Conservation (phyloP, 495 filamentous ascomycete genomes). For the Penicillium pulvis region DNA sequence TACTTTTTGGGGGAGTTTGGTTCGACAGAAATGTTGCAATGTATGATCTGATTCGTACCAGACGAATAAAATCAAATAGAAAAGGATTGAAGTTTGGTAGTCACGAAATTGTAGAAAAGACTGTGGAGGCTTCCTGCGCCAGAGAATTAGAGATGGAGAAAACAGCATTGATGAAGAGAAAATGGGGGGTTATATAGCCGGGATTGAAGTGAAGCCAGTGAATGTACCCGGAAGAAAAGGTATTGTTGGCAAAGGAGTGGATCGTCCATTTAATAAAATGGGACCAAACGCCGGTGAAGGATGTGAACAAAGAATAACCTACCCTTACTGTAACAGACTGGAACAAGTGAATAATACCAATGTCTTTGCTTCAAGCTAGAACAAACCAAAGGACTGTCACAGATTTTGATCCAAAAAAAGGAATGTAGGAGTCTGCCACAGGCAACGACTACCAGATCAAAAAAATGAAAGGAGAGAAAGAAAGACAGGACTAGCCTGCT, state of each 20-base stretch:
- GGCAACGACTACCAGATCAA: slow-evolving; percentile 31
- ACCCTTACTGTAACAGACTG: background rate
- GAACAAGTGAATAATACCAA: background rate
- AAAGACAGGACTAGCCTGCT: slow-evolving; percentile 42
- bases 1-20: slow-evolving; percentile 15
- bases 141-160: slow-evolving; percentile 12
- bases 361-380: background rate
- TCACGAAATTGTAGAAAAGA: slow-evolving; percentile 9
- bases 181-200: background rate
- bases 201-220: background rate
- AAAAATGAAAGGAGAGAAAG: slow-evolving; percentile 29
- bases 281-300: background rate
- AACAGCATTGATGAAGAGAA: background rate
- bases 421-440: slow-evolving; percentile 41
- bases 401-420: slow-evolving; percentile 13
- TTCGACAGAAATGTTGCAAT: slow-evolving; percentile 28
- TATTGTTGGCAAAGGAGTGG: background rate
- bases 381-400: slow-evolving; percentile 8
- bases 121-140: slow-evolving; percentile 9
- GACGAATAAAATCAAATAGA: slow-evolving; percentile 37
- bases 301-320: slow-evolving; percentile 4
- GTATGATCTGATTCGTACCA: slow-evolving; percentile 41
- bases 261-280: background rate
- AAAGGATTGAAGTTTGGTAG: slow-evolving; percentile 30
- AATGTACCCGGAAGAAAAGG: background rate